These are phyloP conservation scores for Blastocladiella emersonii DNA, from an alignment of 371 early-diverging fungal genomes.

Conservation along the genomic window DNA sequence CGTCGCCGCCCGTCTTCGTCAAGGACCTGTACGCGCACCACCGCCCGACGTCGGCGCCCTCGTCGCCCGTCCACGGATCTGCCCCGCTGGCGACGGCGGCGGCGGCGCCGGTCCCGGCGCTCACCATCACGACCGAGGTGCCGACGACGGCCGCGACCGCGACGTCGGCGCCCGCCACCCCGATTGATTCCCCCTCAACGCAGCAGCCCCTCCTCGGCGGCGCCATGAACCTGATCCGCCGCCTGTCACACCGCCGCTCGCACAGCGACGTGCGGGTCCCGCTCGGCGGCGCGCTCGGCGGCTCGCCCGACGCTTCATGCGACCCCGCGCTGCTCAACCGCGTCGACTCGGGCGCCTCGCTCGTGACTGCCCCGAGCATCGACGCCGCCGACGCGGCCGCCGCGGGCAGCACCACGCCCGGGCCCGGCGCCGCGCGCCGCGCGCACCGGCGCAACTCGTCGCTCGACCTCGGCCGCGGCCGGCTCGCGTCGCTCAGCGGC, in stretches of 20 bases:
- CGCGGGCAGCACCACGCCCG: not conserved
- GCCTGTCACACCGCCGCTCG: slow-evolving; percentile 4
- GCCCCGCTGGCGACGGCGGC: no score
- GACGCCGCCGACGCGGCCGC: not conserved
- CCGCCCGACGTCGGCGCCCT: no score
- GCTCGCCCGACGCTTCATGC: not conserved
- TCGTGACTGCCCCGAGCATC: not conserved
- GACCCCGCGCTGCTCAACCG: not conserved
- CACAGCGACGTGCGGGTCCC: not conserved
- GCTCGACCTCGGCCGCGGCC: not conserved
- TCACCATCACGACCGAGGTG: no score
- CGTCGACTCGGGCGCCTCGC: not conserved
- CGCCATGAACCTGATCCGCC: not conserved
- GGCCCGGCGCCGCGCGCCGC: not conserved
- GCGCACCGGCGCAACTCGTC: not conserved
- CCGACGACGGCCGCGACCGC: no score
- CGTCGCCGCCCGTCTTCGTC: no score
- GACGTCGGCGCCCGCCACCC: no score
- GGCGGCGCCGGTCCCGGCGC: no score
- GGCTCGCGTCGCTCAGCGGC: not conserved
- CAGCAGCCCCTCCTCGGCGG: slow-evolving; percentile 3
- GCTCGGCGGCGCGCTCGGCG: not conserved
- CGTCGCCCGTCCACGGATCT: no score
- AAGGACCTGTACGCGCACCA: no score
- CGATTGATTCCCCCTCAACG: slow-evolving; percentile 4